These are phyloP conservation scores for Platanus orientalis DNA, from an alignment of 164 flowering plant species.

Conservation along the genomic window DNA sequence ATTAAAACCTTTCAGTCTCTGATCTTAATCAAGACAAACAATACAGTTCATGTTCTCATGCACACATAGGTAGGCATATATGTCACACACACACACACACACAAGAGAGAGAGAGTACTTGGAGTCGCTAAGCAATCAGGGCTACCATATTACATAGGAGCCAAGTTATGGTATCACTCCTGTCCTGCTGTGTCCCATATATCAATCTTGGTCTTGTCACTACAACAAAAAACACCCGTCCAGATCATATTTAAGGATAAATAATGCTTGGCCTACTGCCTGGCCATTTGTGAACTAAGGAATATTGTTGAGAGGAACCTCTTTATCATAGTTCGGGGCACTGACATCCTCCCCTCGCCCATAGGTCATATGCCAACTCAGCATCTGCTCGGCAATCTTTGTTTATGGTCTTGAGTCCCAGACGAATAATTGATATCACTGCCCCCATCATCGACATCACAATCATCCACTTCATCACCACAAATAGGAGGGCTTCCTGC, in stretches of 20 bases:
- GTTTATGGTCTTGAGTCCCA: conserved; percentile 36
- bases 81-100: no score
- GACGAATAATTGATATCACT: conserved; percentile 50
- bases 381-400: conserved; percentile 29
- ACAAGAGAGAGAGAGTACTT: conserved; percentile 41
- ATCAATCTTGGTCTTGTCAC: no score
- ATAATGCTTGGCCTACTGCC: conserved; percentile 31
- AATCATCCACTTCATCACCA: conserved; percentile 44
- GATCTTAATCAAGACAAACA: background rate
- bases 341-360: conserved; percentile 63
- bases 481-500: conserved; percentile 43
- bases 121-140: conserved; percentile 78
- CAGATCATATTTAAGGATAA: no score
- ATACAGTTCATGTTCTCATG: background rate
- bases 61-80: no score
- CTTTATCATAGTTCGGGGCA: conserved; percentile 61
- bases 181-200: no score
- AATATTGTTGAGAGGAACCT: conserved; percentile 60
- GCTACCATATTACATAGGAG: conserved; percentile 77
- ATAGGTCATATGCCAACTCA: conserved; percentile 41
- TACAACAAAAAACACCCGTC: background rate
- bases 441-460: conserved; percentile 37
- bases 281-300: conserved; percentile 68
- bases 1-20: background rate
- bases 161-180: no score